phyloP scores from a whole-genome alignment of 345 rosid species.

The Nephelium lappaceum region DNA sequence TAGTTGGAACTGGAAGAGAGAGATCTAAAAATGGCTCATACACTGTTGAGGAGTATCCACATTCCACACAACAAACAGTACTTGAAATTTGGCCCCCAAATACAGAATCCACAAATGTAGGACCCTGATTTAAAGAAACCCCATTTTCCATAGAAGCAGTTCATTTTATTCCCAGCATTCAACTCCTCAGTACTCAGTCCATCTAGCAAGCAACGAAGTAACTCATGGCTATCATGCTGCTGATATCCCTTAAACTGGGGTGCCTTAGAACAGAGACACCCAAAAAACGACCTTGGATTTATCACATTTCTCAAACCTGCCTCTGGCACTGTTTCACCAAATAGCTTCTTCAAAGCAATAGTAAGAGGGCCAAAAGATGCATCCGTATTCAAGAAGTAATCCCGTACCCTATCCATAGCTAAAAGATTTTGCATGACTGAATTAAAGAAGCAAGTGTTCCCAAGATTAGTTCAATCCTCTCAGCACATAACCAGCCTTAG shows the following conservation, averaged over 20 bases:
- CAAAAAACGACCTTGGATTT: slow-evolving; percentile 76
- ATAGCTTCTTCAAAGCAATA: slow-evolving; percentile 72
- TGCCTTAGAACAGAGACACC: slow-evolving; percentile 67
- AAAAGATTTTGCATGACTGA: slow-evolving; percentile 93
- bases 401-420: slow-evolving; percentile 58
- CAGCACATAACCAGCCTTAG: slow-evolving; percentile 52
- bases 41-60: slow-evolving; percentile 85
- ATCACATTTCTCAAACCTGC: slow-evolving; percentile 59
- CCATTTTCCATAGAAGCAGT: slow-evolving; percentile 37
- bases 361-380: slow-evolving; percentile 58
- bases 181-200: slow-evolving; percentile 80
- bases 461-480: slow-evolving; percentile 93
- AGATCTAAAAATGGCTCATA: slow-evolving; percentile 94
- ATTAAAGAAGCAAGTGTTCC: slow-evolving; percentile 96
- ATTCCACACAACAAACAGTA: slow-evolving; percentile 81
- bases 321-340: slow-evolving; percentile 65
- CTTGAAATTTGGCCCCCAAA: slow-evolving; percentile 93
- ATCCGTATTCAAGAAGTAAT: slow-evolving; percentile 58
- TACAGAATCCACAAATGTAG: slow-evolving; percentile 69
- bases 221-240: slow-evolving; percentile 97
- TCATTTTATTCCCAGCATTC: slow-evolving; percentile 45
- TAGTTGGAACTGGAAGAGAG: slow-evolving; percentile 86
- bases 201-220: slow-evolving; percentile 87
- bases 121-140: slow-evolving; percentile 38
- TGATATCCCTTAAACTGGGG: slow-evolving; percentile 93